phyloP scores from a whole-genome alignment of 805 yeast genomes.

The Wickerhamomyces strasburgensis region DNA sequence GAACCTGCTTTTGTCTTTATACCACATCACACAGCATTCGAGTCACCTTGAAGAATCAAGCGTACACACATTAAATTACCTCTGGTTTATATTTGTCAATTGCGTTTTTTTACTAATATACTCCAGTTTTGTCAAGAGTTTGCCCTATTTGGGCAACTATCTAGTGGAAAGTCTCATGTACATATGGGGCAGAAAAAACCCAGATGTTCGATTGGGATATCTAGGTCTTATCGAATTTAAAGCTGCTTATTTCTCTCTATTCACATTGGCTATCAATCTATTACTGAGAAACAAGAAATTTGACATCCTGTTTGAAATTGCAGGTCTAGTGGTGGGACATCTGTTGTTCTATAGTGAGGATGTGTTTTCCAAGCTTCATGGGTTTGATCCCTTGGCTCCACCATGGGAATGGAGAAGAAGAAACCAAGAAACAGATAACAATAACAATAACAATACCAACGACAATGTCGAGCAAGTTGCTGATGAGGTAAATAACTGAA shows the following conservation, averaged over 20 bases:
- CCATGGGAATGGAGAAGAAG: constrained; percentile 18
- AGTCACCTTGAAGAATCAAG: constrained; percentile 13
- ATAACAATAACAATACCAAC: not conserved
- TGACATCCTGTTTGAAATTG: not conserved
- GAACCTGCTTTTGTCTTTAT: constrained; percentile 7
- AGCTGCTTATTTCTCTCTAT: constrained; percentile 15
- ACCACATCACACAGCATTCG: constrained; percentile 8
- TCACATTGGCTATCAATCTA: constrained; percentile 1
- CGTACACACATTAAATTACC: constrained; percentile 7
- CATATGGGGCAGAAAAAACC: constrained; percentile 19
- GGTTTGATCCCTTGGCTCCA: constrained; percentile 17
- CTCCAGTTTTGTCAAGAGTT: constrained; percentile 6
- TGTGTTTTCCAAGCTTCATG: constrained; percentile 17
- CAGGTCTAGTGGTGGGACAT: constrained; percentile 18
- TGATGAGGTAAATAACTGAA: not conserved
- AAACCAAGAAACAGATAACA: not conserved
- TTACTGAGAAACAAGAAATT: constrained; percentile 1
- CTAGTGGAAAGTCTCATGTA: constrained; percentile 14
- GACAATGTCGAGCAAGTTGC: not conserved
- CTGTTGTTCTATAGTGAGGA: constrained; percentile 19
- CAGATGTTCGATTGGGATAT: constrained; percentile 8
- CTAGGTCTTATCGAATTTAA: constrained; percentile 13
- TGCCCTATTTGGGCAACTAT: constrained; percentile 5
- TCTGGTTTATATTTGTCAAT: constrained; percentile 18
- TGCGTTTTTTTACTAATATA: constrained; percentile 7